Percentiles rank a stretch among this genome's conserved stretches.
Evolutionary conservation across 129 eudicot species (phyloP).

Genomic region (Oenanthe sinensis): DNA sequence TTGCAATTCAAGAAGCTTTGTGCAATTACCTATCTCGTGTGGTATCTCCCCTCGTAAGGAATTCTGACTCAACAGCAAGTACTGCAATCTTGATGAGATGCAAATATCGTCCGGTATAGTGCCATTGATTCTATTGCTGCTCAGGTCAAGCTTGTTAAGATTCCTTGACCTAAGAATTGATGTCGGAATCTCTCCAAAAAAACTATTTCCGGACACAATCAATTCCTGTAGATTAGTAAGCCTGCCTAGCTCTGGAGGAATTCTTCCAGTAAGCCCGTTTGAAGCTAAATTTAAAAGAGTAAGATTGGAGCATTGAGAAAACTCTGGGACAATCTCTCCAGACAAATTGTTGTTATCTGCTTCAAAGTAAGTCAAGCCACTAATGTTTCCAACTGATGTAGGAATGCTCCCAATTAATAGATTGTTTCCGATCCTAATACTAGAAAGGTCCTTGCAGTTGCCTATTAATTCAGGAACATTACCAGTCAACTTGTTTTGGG

Average conservation of each 20-base stretch:
- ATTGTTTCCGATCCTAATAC: slow-evolving; percentile 79
- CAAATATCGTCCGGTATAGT: slow-evolving; percentile 75
- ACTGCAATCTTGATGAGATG: slow-evolving; percentile 77
- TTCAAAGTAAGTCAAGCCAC: slow-evolving; percentile 88
- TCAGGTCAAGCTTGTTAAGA: slow-evolving; percentile 87
- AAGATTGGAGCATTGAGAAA: slow-evolving; percentile 69
- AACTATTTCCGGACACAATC: slow-evolving; percentile 72
- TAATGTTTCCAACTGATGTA: slow-evolving; percentile 58
- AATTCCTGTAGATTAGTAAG: slow-evolving; percentile 74
- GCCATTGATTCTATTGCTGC: slow-evolving; percentile 80
- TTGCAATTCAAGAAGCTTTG: slow-evolving; percentile 67
- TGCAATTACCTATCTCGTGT: slow-evolving; percentile 72
- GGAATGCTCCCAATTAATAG: slow-evolving; percentile 68
- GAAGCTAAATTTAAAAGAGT: slow-evolving; percentile 84
- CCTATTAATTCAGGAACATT: slow-evolving; percentile 60
- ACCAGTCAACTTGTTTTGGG: slow-evolving; percentile 70
- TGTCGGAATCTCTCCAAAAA: slow-evolving; percentile 70
- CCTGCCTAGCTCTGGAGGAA: slow-evolving; percentile 67
- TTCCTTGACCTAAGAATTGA: slow-evolving; percentile 65
- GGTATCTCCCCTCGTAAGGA: slow-evolving; percentile 79
- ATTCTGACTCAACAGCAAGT: slow-evolving; percentile 61
- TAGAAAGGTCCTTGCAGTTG: slow-evolving; percentile 70
- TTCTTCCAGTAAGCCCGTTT: slow-evolving; percentile 68
- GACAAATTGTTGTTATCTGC: slow-evolving; percentile 86
- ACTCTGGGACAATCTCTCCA: slow-evolving; percentile 72